Base-by-base conservation (phyloP, 345 rosid genomes). In the Linum usitatissimum region DNA sequence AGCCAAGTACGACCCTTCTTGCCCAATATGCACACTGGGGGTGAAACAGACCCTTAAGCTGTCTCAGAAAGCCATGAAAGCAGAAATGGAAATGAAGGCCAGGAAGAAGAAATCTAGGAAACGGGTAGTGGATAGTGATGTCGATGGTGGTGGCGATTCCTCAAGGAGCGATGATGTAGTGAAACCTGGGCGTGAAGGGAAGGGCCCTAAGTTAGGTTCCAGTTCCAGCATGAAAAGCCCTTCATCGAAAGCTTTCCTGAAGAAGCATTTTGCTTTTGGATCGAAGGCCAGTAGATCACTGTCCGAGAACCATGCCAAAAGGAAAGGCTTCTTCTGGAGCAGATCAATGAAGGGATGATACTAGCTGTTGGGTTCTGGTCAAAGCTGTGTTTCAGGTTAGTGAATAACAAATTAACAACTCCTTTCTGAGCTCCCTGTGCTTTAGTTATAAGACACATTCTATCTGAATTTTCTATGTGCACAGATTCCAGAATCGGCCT, bases 21-120 rank as follows among this genome's bases (percentile, higher is more conserved):
- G 99, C 79, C 99, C 96, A 7, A 58, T 94, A 59, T 94, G 99
- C 69, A 88, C 91, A n/a, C 58, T 86, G 53, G 97, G 97, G 38
- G 89, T 82, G 84, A 90, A 82, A 64, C 85, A 84, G 70, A 78
- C 85, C 5, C 73, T 67, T 23, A 83, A 88, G 66, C 64, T 94
- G 65, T 88, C 90, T 45, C 96, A 84, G 76, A 94, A 80, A 77
- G 90, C 90, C 49, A 65, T 87, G 70, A 87, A 75, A 79, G 81
- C 78, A 55, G 97, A 86, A 76, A 75, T 82, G 82, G 97, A 90
- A 23, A 69, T 78, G 65, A 87, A 82, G 76, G 80, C 84, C 34
- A 84, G 69, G 68, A 79, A 74, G 68, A 86, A 84, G 75, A 83
- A 78, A 79, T 83, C 81, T 18, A 90, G 83, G 76, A 86, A 82